These are phyloP conservation scores for Solanum ossicruentum DNA, from an alignment of 257 asterid genomes.

Conservation along the genomic window DNA sequence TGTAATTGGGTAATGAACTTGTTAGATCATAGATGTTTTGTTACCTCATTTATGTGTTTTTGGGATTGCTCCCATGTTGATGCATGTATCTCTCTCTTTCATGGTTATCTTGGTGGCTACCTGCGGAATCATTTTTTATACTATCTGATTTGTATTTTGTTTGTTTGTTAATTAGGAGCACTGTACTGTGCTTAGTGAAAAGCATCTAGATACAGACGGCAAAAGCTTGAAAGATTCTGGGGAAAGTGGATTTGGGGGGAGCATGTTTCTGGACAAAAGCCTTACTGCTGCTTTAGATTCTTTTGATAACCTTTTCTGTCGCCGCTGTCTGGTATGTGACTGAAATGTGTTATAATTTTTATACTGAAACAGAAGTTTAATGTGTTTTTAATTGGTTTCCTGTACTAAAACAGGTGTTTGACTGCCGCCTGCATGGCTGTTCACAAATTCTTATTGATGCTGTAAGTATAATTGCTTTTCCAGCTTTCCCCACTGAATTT, in stretches of 20 bases:
- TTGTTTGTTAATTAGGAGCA: constrained; percentile 57
- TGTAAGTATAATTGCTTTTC: constrained; percentile 34
- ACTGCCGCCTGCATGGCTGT: constrained; percentile 89
- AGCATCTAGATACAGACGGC: constrained; percentile 21
- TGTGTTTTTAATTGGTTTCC: background rate
- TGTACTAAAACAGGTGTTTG: constrained; percentile 52
- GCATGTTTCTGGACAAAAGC: constrained; percentile 41
- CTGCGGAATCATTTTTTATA: constrained; percentile 6
- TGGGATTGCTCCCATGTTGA: background rate
- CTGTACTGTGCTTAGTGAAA: constrained; percentile 54
- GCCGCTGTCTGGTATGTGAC: constrained; percentile 86
- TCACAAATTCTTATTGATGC: constrained; percentile 53
- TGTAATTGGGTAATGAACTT: background rate
- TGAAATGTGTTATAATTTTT: background rate
- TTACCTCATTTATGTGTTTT: background rate
- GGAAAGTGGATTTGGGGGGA: constrained; percentile 27
- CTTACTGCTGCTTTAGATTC: constrained; percentile 79
- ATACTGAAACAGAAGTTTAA: background rate
- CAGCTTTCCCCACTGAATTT: background rate
- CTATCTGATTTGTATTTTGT: constrained; percentile 19
- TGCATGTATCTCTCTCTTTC: background rate
- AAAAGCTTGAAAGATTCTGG: constrained; percentile 17
- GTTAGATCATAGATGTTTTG: background rate
- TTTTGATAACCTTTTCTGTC: constrained; percentile 88
- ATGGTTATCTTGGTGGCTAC: background rate